phyloP scores from a whole-genome alignment of 768 basidiomycete genomes.

The Leucosporidium creatinivorum region DNA sequence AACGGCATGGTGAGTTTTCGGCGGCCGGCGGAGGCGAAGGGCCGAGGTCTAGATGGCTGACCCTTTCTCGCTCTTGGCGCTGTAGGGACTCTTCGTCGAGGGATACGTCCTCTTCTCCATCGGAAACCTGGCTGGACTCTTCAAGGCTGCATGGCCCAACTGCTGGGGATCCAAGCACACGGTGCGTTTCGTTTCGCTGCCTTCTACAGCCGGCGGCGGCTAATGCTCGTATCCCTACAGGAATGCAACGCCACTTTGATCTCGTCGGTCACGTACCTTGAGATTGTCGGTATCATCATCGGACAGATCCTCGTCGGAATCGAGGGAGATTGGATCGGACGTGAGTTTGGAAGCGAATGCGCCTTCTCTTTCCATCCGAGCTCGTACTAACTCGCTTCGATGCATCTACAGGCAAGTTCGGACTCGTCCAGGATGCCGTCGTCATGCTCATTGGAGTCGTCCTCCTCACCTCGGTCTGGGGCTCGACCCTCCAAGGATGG shows the following conservation, averaged over 20 bases:
- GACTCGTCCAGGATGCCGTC: slow-evolving; percentile 44
- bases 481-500: slow-evolving; percentile 43
- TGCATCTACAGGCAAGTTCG: slow-evolving; percentile 29
- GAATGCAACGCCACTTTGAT: slow-evolving; percentile 37
- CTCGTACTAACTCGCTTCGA: background rate
- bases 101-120: slow-evolving; percentile 46
- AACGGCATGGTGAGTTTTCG: slow-evolving; percentile 38
- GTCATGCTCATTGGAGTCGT: slow-evolving; percentile 45
- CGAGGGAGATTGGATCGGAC: slow-evolving; percentile 45
- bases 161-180: slow-evolving; percentile 40
- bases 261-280: slow-evolving; percentile 42
- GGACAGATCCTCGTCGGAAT: slow-evolving; percentile 43
- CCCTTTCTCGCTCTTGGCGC: background rate
- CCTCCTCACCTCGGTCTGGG: slow-evolving; percentile 47
- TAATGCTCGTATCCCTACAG: background rate
- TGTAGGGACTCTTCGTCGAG: slow-evolving; percentile 27
- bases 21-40: background rate
- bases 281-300: slow-evolving; percentile 45
- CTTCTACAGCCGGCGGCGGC: too few relatives aligned
- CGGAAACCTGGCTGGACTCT: slow-evolving; percentile 43
- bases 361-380: background rate
- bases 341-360: slow-evolving; percentile 29
- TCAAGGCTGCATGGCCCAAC: slow-evolving; percentile 41
- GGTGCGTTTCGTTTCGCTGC: slow-evolving; percentile 2
- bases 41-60: background rate